A percentile compares a stretch with the other conserved stretches of the same genome.
phyloP scores from a whole-genome alignment of 768 basidiomycete genomes.

The Mycena alexandri region DNA sequence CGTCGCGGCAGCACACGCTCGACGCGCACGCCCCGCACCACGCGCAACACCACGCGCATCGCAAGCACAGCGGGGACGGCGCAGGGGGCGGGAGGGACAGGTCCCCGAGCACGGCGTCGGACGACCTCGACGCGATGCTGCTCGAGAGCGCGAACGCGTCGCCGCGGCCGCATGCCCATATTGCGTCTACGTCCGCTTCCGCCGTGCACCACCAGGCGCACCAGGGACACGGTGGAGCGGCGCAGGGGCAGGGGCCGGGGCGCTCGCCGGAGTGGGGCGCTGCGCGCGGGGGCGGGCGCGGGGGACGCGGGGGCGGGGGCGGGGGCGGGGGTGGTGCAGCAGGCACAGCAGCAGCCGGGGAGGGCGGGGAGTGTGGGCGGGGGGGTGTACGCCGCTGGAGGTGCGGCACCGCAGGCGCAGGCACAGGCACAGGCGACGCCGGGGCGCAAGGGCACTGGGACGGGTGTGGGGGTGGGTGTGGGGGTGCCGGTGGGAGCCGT shows the following conservation, averaged over 20 bases:
- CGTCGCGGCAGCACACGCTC: background rate
- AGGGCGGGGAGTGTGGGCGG: background rate
- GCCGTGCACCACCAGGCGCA: too few species aligned
- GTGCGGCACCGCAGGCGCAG: background rate
- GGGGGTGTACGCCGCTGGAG: background rate
- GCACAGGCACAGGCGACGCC: background rate
- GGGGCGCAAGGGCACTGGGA: background rate
- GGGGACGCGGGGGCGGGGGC: background rate
- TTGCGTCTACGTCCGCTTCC: too few species aligned
- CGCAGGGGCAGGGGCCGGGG: background rate
- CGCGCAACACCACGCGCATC: too few species aligned
- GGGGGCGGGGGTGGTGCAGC: background rate
- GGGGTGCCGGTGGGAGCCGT: background rate
- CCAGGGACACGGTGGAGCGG: too few species aligned
- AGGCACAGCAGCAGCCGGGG: constrained; percentile 1
- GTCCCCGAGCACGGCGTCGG: constrained; percentile 26
- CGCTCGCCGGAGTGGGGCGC: background rate
- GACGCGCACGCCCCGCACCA: background rate
- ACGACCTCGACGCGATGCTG: constrained; percentile 33
- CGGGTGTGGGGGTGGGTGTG: background rate
- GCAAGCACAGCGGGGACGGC: background rate
- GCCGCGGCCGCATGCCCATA: too few species aligned
- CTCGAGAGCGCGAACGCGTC: constrained; percentile 31
- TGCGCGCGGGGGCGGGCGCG: background rate
- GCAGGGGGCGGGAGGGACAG: constrained; percentile 6